These are phyloP conservation scores for Pleurotus platypus DNA, from an alignment of 768 basidiomycete genomes.

Conservation along the genomic window DNA sequence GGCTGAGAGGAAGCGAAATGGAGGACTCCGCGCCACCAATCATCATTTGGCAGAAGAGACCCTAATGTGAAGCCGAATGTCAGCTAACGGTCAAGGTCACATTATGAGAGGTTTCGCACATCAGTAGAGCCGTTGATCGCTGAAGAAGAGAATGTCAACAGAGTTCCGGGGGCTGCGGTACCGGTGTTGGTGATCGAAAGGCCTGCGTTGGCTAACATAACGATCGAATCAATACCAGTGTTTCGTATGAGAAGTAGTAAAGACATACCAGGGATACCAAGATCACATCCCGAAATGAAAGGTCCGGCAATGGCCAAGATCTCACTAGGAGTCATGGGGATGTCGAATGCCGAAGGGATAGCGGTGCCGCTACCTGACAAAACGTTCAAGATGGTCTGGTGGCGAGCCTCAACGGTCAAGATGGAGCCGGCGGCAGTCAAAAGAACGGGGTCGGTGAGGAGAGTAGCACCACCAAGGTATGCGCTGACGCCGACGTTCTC, in stretches of 20 bases:
- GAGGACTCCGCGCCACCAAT: slow-evolving; percentile 55
- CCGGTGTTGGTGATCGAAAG: slow-evolving; percentile 64
- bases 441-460: slow-evolving; percentile 57
- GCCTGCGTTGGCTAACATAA: slow-evolving; percentile 47
- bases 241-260: not conserved
- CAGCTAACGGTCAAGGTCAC: not conserved
- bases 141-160: slow-evolving; percentile 54
- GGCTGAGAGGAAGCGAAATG: slow-evolving; percentile 51
- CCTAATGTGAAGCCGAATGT: slow-evolving; percentile 28
- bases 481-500: slow-evolving; percentile 76
- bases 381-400: slow-evolving; percentile 75
- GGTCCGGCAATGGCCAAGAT: slow-evolving; percentile 65
- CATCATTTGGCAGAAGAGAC: slow-evolving; percentile 73
- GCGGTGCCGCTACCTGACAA: slow-evolving; percentile 52
- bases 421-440: slow-evolving; percentile 70
- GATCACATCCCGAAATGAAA: slow-evolving; percentile 69
- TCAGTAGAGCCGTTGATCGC: slow-evolving; percentile 50
- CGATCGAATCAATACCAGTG: not conserved
- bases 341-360: slow-evolving; percentile 70
- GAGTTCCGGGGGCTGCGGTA: slow-evolving; percentile 52
- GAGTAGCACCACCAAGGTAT: slow-evolving; percentile 70
- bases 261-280: slow-evolving; percentile 50
- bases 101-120: slow-evolving; percentile 25
- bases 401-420: slow-evolving; percentile 79
- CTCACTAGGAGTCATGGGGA: slow-evolving; percentile 65